Conservation (phyloP, 1,139 yeast species). For the Pneumocystis sp. region DNA sequence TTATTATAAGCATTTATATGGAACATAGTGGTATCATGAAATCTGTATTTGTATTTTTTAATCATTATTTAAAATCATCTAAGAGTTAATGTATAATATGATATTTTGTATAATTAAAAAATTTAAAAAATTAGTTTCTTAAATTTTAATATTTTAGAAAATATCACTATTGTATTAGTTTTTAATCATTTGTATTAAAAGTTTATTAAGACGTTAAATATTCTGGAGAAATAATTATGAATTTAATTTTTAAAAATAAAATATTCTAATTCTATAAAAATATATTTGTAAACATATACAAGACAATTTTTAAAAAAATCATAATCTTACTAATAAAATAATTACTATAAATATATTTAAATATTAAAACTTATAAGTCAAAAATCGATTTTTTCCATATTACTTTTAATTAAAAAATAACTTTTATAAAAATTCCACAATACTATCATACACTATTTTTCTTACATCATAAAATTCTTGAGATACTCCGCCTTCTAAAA, state of each 20-base stretch:
- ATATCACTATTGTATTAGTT: neutral
- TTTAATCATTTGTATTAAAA: too few relatives aligned
- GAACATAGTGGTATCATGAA: neutral
- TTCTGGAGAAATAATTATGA: neutral
- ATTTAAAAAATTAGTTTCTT: neutral
- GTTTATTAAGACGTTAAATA: neutral
- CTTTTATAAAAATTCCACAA: conserved; percentile 5
- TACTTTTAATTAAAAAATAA: too few relatives aligned
- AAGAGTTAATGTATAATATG: neutral
- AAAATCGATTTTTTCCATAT: too few relatives aligned
- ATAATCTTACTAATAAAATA: neutral
- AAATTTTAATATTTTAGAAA: neutral
- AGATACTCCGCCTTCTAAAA: conserved; percentile 71
- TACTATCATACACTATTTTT: conserved; percentile 34
- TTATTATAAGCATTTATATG: neutral
- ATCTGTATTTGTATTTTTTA: neutral
- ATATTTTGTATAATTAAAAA: neutral
- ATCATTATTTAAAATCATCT: neutral
- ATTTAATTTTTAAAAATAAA: neutral
- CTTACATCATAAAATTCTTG: conserved; percentile 68
- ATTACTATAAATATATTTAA: neutral
- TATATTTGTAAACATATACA: too few relatives aligned
- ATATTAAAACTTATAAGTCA: neutral
- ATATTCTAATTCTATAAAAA: neutral
- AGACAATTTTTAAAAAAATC: too few relatives aligned